A percentile compares a stretch with the other conserved stretches of the same genome.
phyloP scores from a whole-genome alignment of 2,329 filamentous ascomycete species.

The Colletotrichum costaricense region DNA sequence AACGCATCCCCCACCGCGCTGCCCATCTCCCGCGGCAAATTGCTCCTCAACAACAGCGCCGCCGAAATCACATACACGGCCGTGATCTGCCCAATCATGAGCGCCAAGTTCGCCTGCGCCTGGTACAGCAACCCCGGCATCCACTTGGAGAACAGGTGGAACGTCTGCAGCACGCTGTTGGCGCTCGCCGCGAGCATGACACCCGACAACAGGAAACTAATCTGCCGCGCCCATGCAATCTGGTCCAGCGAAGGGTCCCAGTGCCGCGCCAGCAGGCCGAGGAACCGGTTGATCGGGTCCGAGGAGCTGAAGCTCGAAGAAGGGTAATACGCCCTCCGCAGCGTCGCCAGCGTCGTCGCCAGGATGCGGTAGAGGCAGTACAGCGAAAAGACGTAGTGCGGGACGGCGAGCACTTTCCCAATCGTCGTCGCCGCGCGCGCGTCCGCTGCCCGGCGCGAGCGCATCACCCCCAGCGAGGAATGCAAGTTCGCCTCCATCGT shows the following conservation, averaged over 20 bases:
- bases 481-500: conserved; percentile 81
- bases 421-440: conserved; percentile 74
- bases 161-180: conserved; percentile 86
- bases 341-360: conserved; percentile 75
- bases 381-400: conserved; percentile 76
- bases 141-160: conserved; percentile 82
- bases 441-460: conserved; percentile 71
- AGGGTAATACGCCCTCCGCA: conserved; percentile 67
- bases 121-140: conserved; percentile 78
- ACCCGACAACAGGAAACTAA: conserved; percentile 85
- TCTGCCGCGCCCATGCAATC: conserved; percentile 84
- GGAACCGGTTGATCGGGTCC: conserved; percentile 86
- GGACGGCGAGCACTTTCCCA: conserved; percentile 73
- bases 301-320: conserved; percentile 69
- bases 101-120: conserved; percentile 80
- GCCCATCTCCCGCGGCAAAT: conserved; percentile 81
- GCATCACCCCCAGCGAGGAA: conserved; percentile 72
- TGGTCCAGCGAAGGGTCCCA: conserved; percentile 88
- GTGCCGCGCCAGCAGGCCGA: conserved; percentile 83
- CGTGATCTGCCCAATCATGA: conserved; percentile 82
- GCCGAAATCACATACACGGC: conserved; percentile 89
- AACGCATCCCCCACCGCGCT: conserved; percentile 82
- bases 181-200: conserved; percentile 86
- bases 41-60: conserved; percentile 80
- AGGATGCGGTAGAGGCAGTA: conserved; percentile 89